phyloP scores from a whole-genome alignment of 192 early-diverging fungal genomes.

The Powellomyces hirtus region DNA sequence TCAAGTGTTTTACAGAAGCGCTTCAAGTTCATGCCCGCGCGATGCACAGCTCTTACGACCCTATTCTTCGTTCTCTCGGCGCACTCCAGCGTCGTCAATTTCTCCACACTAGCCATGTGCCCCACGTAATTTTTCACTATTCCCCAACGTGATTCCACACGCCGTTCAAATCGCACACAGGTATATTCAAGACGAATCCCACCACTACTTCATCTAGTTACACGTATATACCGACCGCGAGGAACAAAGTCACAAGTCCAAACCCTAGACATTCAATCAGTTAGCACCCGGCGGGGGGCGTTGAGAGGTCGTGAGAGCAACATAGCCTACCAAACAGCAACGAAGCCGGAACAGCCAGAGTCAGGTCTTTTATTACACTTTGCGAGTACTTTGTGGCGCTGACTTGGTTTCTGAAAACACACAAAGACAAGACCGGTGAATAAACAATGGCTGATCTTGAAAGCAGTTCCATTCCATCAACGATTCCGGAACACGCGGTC shows the following conservation, averaged over 20 bases:
- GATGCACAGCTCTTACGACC: too few relatives aligned
- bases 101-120: too few relatives aligned
- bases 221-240: slow-evolving; percentile 5
- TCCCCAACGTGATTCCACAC: too few relatives aligned
- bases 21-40: too few relatives aligned
- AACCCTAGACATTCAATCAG: background rate
- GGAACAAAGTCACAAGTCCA: background rate
- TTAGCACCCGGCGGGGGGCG: background rate
- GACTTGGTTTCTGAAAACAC: slow-evolving; percentile 12
- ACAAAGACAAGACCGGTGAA: background rate
- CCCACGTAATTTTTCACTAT: too few relatives aligned
- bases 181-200: too few relatives aligned
- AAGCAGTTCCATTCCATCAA: background rate
- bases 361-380: background rate
- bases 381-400: slow-evolving; percentile 17
- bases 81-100: too few relatives aligned
- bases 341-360: slow-evolving; percentile 14
- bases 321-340: slow-evolving; percentile 18
- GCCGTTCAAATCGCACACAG: too few relatives aligned
- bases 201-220: too few relatives aligned
- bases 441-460: background rate
- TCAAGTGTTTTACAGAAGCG: too few relatives aligned
- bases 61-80: too few relatives aligned
- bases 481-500: background rate
- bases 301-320: background rate